Conservation (phyloP, 202 grass and related monocot genomes). For the Panicum hallii region DNA sequence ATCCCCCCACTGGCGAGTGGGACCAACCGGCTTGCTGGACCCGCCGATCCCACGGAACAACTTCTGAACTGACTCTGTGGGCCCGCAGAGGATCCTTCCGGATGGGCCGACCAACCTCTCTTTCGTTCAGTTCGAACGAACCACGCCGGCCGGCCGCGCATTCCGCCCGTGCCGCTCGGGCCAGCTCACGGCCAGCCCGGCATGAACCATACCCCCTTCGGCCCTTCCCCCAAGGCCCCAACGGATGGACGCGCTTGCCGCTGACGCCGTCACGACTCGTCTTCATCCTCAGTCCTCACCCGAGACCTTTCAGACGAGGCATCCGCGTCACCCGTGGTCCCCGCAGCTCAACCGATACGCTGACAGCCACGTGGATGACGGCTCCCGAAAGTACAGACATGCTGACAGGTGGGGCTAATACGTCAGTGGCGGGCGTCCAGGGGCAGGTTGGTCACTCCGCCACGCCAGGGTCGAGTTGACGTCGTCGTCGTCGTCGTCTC, state of each 20-base stretch:
- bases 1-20: background rate
- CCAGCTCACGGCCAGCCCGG: slow-evolving; percentile 22
- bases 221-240: background rate
- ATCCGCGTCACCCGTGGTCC: slow-evolving; percentile 2
- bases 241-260: background rate
- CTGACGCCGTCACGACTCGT: slow-evolving; percentile 39
- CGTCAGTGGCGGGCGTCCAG: background rate
- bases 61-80: background rate
- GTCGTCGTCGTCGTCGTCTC: background rate
- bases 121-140: background rate
- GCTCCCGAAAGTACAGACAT: background rate
- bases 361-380: slow-evolving; percentile 6
- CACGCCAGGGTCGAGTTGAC: slow-evolving; percentile 23
- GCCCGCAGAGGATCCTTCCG: background rate
- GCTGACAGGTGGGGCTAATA: background rate
- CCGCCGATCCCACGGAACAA: background rate
- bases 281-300: background rate
- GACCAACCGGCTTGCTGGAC: background rate
- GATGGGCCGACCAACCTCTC: background rate
- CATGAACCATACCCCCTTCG: background rate
- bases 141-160: background rate
- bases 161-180: slow-evolving; percentile 12
- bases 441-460: slow-evolving; percentile 28
- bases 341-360: background rate
- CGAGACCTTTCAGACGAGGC: background rate